Evolutionary conservation across 805 yeast genomes (phyloP).

Genomic region (Yarrowia osloensis): DNA sequence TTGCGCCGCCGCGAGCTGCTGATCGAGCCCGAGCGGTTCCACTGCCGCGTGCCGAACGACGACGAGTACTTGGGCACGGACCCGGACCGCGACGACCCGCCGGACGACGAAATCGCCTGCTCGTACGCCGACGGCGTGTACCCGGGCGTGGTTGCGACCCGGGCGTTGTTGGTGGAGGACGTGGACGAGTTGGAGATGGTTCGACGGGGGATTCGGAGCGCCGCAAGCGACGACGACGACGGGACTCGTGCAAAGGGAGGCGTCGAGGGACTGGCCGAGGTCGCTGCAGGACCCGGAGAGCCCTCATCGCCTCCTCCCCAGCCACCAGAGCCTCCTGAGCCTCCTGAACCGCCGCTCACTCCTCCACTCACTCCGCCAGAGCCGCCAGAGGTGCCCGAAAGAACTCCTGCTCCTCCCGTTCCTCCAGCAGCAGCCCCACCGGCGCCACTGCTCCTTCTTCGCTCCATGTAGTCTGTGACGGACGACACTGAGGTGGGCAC

Average conservation of each 20-base stretch:
- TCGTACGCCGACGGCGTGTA: constrained; percentile 36
- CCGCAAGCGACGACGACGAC: constrained; percentile 49
- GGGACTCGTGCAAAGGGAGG: constrained; percentile 46
- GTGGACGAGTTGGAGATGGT: constrained; percentile 35
- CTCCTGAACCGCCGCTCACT: neutral
- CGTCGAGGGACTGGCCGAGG: constrained; percentile 36
- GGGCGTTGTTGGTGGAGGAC: constrained; percentile 31
- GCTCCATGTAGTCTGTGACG: constrained; percentile 9
- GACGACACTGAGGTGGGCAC: constrained; percentile 17
- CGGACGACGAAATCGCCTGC: constrained; percentile 37
- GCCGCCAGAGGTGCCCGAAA: neutral
- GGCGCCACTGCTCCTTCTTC: constrained; percentile 3
- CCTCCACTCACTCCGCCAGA: neutral
- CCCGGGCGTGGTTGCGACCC: constrained; percentile 10
- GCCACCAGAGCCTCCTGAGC: neutral
- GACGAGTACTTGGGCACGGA: constrained; percentile 36
- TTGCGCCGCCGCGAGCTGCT: constrained; percentile 62
- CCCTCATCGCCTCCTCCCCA: neutral
- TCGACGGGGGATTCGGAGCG: constrained; percentile 45
- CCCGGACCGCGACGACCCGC: constrained; percentile 39
- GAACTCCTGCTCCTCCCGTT: neutral
- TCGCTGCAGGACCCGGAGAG: constrained; percentile 1
- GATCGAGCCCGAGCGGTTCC: constrained; percentile 37
- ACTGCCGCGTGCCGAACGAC: constrained; percentile 44
- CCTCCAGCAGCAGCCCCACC: neutral